phyloP scores from a whole-genome alignment of 2,329 filamentous ascomycete species.

The Fusarium transvaalense region DNA sequence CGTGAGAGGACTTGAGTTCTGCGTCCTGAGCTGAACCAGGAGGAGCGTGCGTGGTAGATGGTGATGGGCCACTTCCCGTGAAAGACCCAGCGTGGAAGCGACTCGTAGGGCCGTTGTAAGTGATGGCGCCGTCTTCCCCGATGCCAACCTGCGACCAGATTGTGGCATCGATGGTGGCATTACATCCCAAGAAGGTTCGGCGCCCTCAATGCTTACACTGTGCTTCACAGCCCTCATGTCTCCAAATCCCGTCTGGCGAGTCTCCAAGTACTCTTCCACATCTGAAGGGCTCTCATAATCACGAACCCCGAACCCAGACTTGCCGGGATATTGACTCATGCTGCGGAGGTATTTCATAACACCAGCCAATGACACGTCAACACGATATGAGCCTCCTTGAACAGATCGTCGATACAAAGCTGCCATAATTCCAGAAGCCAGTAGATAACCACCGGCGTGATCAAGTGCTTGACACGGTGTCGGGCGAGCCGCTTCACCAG shows the following conservation, averaged over 20 bases:
- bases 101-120: background rate
- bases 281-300: background rate
- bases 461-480: conserved; percentile 3
- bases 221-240: background rate
- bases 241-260: background rate
- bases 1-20: background rate
- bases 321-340: background rate
- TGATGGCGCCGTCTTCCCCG: background rate
- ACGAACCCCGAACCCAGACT: background rate
- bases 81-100: conserved; percentile 1
- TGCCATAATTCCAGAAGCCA: background rate
- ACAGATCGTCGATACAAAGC: background rate
- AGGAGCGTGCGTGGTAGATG: background rate
- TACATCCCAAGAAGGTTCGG: background rate
- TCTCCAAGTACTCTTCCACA: background rate
- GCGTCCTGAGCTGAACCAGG: background rate
- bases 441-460: background rate
- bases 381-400: background rate
- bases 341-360: conserved; percentile 5
- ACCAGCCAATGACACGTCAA: conserved; percentile 2
- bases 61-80: conserved; percentile 1
- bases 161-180: conserved; percentile 2
- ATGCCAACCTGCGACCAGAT: conserved; percentile 5
- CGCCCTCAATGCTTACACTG: background rate
- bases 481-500: background rate